A percentile compares a stretch with the other conserved stretches of the same genome.
phyloP scores from a whole-genome alignment of 495 filamentous ascomycete genomes.

The Aeminium ludgeri region DNA sequence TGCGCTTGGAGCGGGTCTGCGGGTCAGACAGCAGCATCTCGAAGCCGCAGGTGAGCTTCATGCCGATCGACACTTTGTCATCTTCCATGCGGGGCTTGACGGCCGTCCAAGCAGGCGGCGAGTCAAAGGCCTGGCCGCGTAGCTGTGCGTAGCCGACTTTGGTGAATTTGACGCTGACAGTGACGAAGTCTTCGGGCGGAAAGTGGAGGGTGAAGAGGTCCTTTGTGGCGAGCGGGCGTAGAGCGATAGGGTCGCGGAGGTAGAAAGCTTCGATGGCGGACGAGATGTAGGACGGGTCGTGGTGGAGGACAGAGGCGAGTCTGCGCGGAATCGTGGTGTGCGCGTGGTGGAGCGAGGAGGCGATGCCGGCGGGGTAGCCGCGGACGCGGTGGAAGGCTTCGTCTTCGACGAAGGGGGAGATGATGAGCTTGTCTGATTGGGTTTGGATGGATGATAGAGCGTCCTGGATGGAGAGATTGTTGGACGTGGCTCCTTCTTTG shows the following conservation, averaged over 20 bases:
- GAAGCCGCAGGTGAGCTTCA: slow-evolving; percentile 80
- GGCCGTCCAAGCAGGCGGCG: slow-evolving; percentile 45
- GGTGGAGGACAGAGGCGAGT: slow-evolving; percentile 63
- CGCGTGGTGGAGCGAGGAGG: slow-evolving; percentile 52
- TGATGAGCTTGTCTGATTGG: slow-evolving; percentile 37
- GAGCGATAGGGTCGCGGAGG: slow-evolving; percentile 63
- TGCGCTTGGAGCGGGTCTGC: slow-evolving; percentile 44
- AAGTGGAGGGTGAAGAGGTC: slow-evolving; percentile 37
- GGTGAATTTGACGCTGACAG: slow-evolving; percentile 62
- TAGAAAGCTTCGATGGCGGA: slow-evolving; percentile 86
- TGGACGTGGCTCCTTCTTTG: slow-evolving; percentile 11
- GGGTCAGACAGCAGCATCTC: slow-evolving; percentile 66
- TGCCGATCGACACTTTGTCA: slow-evolving; percentile 48
- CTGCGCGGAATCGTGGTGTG: slow-evolving; percentile 60
- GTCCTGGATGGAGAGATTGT: slow-evolving; percentile 39
- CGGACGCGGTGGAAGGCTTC: slow-evolving; percentile 79
- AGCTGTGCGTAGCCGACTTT: slow-evolving; percentile 82
- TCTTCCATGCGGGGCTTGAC: slow-evolving; percentile 25
- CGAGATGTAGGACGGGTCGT: slow-evolving; percentile 54
- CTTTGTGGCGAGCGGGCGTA: slow-evolving; percentile 47
- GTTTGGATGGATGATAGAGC: slow-evolving; percentile 40
- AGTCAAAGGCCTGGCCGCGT: slow-evolving; percentile 67
- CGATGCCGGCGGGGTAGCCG: slow-evolving; percentile 63
- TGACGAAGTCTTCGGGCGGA: slow-evolving; percentile 61
- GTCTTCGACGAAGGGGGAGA: slow-evolving; percentile 55